Evolutionary conservation across 75 land plant genomes (phyloP).

Genomic region (Sequoiadendron giganteum): DNA sequence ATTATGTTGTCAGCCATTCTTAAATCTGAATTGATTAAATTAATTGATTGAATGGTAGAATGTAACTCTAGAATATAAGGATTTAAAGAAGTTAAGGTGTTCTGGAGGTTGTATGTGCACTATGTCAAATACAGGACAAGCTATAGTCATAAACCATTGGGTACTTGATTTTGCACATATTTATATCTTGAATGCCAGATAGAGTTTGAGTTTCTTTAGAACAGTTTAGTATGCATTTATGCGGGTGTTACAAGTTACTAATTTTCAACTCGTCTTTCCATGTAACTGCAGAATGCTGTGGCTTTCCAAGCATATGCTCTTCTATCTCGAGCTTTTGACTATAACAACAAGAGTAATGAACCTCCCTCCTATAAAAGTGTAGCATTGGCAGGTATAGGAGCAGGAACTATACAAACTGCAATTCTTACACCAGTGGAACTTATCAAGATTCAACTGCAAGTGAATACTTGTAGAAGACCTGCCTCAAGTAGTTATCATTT

Average conservation of each 20-base stretch:
- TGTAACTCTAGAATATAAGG: neutral
- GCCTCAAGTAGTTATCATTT: neutral
- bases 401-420: constrained; percentile 79
- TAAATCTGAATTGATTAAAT: neutral
- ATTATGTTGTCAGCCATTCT: neutral
- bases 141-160: neutral
- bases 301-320: constrained; percentile 82
- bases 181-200: neutral
- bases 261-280: neutral
- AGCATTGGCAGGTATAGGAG: constrained; percentile 74
- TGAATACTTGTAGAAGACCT: constrained; percentile 22
- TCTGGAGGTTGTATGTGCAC: neutral
- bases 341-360: constrained; percentile 24
- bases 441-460: constrained; percentile 79
- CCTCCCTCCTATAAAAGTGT: constrained; percentile 83
- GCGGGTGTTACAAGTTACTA: neutral
- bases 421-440: constrained; percentile 87
- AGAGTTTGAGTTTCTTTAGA: neutral
- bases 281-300: constrained; percentile 81
- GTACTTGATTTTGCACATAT: neutral
- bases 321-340: constrained; percentile 57
- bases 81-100: neutral
- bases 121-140: neutral
- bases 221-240: neutral
- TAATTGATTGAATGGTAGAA: neutral